Evolutionary conservation across 2,329 filamentous ascomycete genomes (phyloP), one percentile per base, ranked within the genome.

Genomic region (Sporothrix dimorphospora): DNA sequence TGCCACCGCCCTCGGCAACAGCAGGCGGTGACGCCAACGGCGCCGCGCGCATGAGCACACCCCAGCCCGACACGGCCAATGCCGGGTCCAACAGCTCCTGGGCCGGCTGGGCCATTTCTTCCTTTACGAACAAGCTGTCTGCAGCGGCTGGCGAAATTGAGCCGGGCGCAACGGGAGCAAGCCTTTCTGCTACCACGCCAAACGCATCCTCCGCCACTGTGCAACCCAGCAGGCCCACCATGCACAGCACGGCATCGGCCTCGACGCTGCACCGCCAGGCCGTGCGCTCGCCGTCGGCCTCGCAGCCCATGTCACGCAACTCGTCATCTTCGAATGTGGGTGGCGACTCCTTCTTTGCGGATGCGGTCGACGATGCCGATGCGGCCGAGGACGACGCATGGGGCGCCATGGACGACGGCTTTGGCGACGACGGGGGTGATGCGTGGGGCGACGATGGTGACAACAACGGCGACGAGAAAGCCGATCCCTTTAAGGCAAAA

Each of bases 71-170:
- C 73, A 81, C 91, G 2, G 30, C 30, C 30, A 38, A 6, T 16
- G 65, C 74, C 0, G 70, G 77, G 1, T 84, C 87, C 27, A 90
- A 90, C 2, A 72, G 51, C 14, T 86, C 87, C 4, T 98, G 96
- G 96, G 90, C 96, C 1, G 96, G 96, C 14, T 99, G 96, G 96
- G 96, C 96, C 1, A 98, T 99, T 71, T 98, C 96, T 0, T 98
- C 94, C 1, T 99, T 99, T 79, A 98, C 96, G 1, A 98, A 98
- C 81, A 98, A 97, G 78, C 81, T 98, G 14, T 91, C 93, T 1
- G 83, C 92, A 0, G 94, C 94, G 0, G 92, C 92, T 9, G 96
- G 96, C 21, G 92, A 98, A 72, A 99, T 99, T 75, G 87, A 95
- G 78, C 83, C 89, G 1, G 72, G 47, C 5, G 53, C 47, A 1